phyloP scores from a whole-genome alignment of 192 early-diverging fungal genomes.

The Pilaira anomala region DNA sequence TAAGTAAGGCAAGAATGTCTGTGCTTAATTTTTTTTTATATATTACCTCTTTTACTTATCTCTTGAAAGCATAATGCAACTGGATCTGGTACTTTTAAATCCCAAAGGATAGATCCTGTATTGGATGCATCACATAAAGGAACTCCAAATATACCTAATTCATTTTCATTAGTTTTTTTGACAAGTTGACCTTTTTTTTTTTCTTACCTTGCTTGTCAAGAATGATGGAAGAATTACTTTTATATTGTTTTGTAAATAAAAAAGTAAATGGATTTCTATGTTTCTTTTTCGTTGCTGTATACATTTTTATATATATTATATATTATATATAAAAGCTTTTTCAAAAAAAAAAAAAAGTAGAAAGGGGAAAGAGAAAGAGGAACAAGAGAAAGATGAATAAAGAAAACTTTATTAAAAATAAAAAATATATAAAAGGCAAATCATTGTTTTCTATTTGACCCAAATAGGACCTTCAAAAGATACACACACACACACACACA shows the following conservation, averaged over 20 bases:
- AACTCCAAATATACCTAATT: constrained; percentile 19
- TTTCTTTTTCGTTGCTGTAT: not conserved
- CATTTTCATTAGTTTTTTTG: not conserved
- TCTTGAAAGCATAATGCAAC: constrained; percentile 33
- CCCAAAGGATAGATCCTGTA: constrained; percentile 13
- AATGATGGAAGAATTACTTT: not conserved
- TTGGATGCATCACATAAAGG: constrained; percentile 17
- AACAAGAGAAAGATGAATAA: not conserved
- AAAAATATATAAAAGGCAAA: not conserved
- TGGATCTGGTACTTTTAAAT: constrained; percentile 30
- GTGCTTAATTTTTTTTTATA: not conserved
- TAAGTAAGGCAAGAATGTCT: not conserved
- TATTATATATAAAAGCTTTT: not conserved
- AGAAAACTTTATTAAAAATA: not conserved
- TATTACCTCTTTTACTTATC: constrained; percentile 20
- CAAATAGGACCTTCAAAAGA: not conserved
- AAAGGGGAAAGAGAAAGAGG: not conserved
- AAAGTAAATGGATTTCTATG: constrained; percentile 4
- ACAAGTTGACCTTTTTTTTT: not conserved
- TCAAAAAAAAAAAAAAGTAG: not conserved
- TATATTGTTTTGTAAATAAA: not conserved
- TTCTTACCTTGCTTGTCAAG: not conserved
- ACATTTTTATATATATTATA: not conserved
- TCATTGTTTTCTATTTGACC: not conserved
- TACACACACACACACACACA: not conserved